Evolutionary conservation across 306 rosid genomes (phyloP), one percentile per base, ranked within the genome.

Genomic region (Dalbergia cochinchinensis): DNA sequence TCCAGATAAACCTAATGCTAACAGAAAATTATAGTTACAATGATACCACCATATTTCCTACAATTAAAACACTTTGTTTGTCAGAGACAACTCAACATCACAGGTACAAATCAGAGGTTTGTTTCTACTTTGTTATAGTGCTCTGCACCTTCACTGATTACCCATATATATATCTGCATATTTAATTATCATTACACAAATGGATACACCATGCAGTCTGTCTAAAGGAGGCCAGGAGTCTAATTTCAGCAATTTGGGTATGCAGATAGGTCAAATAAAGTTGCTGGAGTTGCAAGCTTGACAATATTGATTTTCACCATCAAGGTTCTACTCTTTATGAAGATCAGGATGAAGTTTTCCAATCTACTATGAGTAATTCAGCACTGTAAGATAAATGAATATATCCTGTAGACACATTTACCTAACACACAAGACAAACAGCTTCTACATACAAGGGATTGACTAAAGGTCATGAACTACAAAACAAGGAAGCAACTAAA

Each of bases 401-500:
- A 34, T 42, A 55, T 34, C 22, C 53, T 69, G 12, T 41, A 41
- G 53, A 69, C 33, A 19, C 34, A 58, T 68, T 35, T 15, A 33
- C 51, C 59, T 35, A 41, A n/a, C 19, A 69, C 54, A 16, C 54
- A 51, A 41, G 63, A 70, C 63, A 35, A 60, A 51, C 58, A 51
- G 66, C 26, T 69, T 78, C n/a, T n/a, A 41, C 12, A 18, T 50
- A 51, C 69, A 35, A 53, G 22, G 42, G 66, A 53, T 26, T 55
- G 37, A 34, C 48, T 4, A 8, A 72, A 26, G 51, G 44, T 61
- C 45, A 74, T 37, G 19, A 71, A 74, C 74, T 65, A 58, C 71
- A 34, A 74, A 69, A 78, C 34, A 78, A 26, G 31, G 31, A 41
- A 71, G 69, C 77, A 63, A 79, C 48, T n/a, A 65, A 74, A 67